These are phyloP conservation scores for Astrocystis sublimbata DNA, from an alignment of 495 filamentous ascomycete species.

Conservation along the genomic window DNA sequence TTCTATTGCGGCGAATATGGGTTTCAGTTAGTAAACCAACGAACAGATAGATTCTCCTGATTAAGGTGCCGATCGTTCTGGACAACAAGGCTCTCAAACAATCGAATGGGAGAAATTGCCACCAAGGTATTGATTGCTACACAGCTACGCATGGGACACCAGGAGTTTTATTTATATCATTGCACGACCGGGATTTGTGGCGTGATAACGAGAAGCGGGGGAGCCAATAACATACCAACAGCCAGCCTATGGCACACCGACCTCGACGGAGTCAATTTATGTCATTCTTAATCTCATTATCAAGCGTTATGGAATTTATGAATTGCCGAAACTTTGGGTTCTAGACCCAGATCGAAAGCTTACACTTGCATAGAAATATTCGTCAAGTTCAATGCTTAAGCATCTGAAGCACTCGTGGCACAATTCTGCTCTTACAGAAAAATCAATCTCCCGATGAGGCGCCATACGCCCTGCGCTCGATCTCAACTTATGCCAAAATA, in stretches of 20 bases:
- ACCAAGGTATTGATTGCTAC: constrained; percentile 80
- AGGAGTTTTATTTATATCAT: constrained; percentile 41
- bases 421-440: constrained; percentile 84
- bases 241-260: constrained; percentile 18
- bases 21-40: too few species aligned
- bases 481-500: constrained; percentile 94
- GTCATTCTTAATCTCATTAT: constrained; percentile 16
- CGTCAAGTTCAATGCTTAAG: neutral
- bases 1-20: too few species aligned
- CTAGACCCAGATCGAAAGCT: neutral
- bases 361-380: constrained; percentile 7
- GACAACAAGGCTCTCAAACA: constrained; percentile 81
- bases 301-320: neutral
- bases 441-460: constrained; percentile 79
- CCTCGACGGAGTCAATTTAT: constrained; percentile 38
- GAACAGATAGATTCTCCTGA: too few species aligned
- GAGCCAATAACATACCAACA: constrained; percentile 20
- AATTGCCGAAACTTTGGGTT: neutral
- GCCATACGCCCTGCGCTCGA: constrained; percentile 86
- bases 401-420: neutral
- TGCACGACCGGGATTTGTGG: neutral
- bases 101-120: constrained; percentile 78
- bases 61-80: constrained; percentile 67
- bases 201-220: neutral
- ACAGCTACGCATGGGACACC: constrained; percentile 49